Conservation (phyloP, 805 yeast species). For the Teunomyces barrocoloradensis region DNA sequence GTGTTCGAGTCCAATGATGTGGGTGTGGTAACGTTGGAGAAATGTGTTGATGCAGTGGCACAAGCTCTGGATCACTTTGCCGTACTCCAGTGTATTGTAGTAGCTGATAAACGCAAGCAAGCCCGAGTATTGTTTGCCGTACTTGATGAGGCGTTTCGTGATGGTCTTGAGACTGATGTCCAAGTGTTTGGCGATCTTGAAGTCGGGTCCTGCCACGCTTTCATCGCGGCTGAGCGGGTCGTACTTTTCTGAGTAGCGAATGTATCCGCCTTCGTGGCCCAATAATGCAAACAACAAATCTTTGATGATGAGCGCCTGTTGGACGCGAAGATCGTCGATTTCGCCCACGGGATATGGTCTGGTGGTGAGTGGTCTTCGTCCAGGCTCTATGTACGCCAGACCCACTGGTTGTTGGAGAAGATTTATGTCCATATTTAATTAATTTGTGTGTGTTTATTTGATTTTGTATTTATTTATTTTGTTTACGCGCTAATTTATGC, state of each 20-base stretch:
- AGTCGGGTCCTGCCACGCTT: conserved; percentile 69
- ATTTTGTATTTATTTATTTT: neutral
- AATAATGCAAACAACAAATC: conserved; percentile 68
- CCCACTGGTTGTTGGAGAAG: neutral
- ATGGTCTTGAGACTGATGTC: conserved; percentile 74
- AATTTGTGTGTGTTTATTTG: too few species aligned
- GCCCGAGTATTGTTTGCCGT: conserved; percentile 63
- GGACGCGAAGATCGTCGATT: conserved; percentile 49
- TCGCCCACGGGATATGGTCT: conserved; percentile 48
- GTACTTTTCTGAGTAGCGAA: conserved; percentile 63
- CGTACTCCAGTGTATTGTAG: conserved; percentile 56
- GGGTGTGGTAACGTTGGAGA: conserved; percentile 22
- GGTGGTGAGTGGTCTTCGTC: conserved; percentile 17
- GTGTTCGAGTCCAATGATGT: conserved; percentile 48
- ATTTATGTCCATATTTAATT: neutral
- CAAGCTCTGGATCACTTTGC: conserved; percentile 71
- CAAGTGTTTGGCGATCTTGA: conserved; percentile 64
- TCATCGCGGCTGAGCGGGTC: conserved; percentile 43
- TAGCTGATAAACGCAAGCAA: conserved; percentile 58
- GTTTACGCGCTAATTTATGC: conserved; percentile 10
- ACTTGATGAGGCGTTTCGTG: conserved; percentile 54
- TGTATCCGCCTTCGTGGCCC: conserved; percentile 76
- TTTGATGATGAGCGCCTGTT: conserved; percentile 68
- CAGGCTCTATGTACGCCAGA: neutral
- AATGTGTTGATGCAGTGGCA: conserved; percentile 52